phyloP scores from a whole-genome alignment of 108 stramenopile species.

The Pseudonitzschia delicatissima region DNA sequence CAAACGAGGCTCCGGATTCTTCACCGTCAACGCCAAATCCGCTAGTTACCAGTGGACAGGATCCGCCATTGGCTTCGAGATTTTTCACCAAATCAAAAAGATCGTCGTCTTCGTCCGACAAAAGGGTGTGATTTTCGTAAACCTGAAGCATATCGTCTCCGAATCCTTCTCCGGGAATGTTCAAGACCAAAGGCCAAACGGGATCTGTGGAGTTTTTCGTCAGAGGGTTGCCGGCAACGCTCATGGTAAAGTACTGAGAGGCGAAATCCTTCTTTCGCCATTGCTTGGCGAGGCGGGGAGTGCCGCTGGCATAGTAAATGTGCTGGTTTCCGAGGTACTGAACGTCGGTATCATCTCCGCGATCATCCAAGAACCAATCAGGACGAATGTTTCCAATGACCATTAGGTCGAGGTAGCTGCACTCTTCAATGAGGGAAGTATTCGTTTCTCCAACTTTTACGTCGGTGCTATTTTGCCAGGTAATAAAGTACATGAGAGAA shows the following conservation, averaged over 20 bases:
- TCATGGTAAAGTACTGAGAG: constrained; percentile 45
- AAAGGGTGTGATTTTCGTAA: constrained; percentile 32
- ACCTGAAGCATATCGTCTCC: constrained; percentile 45
- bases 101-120: constrained; percentile 27
- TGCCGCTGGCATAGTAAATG: constrained; percentile 29
- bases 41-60: background rate
- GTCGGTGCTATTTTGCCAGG: constrained; percentile 30
- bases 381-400: constrained; percentile 50
- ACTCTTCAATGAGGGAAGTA: constrained; percentile 34
- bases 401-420: constrained; percentile 28
- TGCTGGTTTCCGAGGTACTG: constrained; percentile 56
- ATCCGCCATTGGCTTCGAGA: constrained; percentile 27
- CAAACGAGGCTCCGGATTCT: constrained; percentile 14
- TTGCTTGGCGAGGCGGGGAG: constrained; percentile 45
- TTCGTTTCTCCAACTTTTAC: constrained; percentile 33
- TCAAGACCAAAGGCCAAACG: constrained; percentile 42
- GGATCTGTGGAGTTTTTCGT: constrained; percentile 16
- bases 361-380: constrained; percentile 47
- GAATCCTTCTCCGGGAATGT: constrained; percentile 51
- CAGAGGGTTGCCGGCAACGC: constrained; percentile 30
- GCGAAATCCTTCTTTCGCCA: constrained; percentile 61
- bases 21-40: background rate
- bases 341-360: constrained; percentile 44
- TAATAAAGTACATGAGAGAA: constrained; percentile 43
- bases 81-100: constrained; percentile 33